Evolutionary conservation across 352 stramenopile species (phyloP).

Genomic region (Globisporangium takayamanum): DNA sequence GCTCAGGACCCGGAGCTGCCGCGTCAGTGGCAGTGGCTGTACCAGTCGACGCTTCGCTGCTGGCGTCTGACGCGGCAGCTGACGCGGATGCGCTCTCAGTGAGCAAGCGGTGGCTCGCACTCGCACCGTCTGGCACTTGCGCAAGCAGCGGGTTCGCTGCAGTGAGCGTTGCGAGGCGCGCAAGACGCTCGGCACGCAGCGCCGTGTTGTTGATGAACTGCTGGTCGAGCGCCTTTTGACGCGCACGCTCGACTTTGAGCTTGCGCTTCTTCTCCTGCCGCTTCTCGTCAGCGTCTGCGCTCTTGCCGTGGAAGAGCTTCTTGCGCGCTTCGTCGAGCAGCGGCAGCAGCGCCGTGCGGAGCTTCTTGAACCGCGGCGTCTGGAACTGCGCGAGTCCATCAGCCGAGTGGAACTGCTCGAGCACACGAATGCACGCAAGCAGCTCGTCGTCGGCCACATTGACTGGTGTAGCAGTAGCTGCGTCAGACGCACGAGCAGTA

Average conservation of each 20-base stretch:
- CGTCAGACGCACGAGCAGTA: neutral
- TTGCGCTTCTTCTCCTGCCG: conserved; percentile 62
- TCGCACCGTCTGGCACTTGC: conserved; percentile 55
- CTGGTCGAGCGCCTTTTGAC: conserved; percentile 63
- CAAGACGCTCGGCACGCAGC: conserved; percentile 57
- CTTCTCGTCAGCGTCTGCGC: conserved; percentile 28
- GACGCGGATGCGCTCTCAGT: conserved; percentile 8
- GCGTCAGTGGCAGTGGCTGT: neutral
- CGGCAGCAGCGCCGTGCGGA: conserved; percentile 57
- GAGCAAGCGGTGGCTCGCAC: conserved; percentile 8
- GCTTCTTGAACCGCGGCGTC: conserved; percentile 44
- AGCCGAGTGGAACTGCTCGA: conserved; percentile 46
- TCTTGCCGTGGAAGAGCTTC: conserved; percentile 58
- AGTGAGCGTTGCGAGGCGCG: conserved; percentile 46
- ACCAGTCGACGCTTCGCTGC: neutral
- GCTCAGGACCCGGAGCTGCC: conserved; percentile 7
- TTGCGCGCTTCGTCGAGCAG: conserved; percentile 52
- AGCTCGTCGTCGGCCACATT: conserved; percentile 49
- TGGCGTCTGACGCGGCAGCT: neutral
- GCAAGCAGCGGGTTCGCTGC: conserved; percentile 48
- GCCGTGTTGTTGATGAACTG: conserved; percentile 80
- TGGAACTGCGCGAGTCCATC: conserved; percentile 43
- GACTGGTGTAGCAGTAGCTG: conserved; percentile 3
- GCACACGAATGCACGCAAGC: conserved; percentile 40
- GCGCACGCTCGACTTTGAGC: conserved; percentile 57